phyloP scores from a whole-genome alignment of 2,329 filamentous ascomycete species.

The Trichoderma arundinaceum region DNA sequence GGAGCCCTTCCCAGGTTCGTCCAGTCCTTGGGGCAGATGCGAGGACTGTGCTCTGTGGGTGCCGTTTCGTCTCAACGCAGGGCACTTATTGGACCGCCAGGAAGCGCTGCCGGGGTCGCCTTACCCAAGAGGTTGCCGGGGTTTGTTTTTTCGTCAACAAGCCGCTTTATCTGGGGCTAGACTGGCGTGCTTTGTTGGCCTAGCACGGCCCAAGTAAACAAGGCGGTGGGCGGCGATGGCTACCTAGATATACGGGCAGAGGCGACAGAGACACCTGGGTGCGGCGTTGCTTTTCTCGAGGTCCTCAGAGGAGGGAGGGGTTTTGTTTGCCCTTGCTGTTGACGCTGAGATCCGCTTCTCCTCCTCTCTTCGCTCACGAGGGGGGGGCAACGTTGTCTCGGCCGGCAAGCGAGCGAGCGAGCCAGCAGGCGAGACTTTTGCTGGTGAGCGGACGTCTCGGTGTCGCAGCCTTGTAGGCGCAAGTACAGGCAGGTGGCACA shows the following conservation, averaged over 20 bases:
- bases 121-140: constrained; percentile 23
- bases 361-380: constrained; percentile 8
- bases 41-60: constrained; percentile 25
- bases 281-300: neutral
- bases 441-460: constrained; percentile 4
- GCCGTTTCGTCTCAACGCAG: constrained; percentile 31
- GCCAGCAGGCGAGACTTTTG: neutral
- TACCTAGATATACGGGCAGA: neutral
- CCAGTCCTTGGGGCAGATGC: constrained; percentile 27
- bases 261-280: neutral
- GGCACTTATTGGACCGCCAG: constrained; percentile 27
- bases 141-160: constrained; percentile 24
- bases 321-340: constrained; percentile 13
- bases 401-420: constrained; percentile 10
- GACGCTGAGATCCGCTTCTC: constrained; percentile 23
- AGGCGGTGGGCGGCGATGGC: constrained; percentile 19
- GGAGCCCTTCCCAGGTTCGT: constrained; percentile 21
- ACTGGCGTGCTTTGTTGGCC: constrained; percentile 13
- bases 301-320: constrained; percentile 6
- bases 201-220: constrained; percentile 10
- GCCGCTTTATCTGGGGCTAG: constrained; percentile 15
- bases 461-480: constrained; percentile 1
- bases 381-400: constrained; percentile 1
- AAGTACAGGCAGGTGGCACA: neutral
- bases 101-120: constrained; percentile 30